Evolutionary conservation across 176 grass and related monocot species (phyloP).

Genomic region (Urochloa ruziziensis): DNA sequence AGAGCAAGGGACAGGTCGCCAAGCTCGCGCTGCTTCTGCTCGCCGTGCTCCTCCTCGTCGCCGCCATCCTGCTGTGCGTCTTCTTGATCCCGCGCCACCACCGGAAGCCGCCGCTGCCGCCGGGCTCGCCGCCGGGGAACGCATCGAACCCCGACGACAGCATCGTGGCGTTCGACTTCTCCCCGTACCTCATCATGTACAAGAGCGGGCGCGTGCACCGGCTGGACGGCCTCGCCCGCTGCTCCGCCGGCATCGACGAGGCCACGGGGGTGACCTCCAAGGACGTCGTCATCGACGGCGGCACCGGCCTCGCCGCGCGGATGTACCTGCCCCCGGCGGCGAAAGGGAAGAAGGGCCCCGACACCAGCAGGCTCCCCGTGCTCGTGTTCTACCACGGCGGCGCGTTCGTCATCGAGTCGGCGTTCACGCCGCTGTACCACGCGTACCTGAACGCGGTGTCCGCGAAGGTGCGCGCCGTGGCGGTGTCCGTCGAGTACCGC

Average conservation of each 20-base stretch:
- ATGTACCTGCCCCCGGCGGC: conserved; percentile 48
- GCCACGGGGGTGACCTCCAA: conserved; percentile 53
- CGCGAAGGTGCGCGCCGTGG: conserved; percentile 49
- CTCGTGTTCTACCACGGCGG: conserved; percentile 74
- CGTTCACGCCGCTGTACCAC: conserved; percentile 86
- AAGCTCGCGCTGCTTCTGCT: conserved; percentile 12
- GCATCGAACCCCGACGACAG: conserved; percentile 51
- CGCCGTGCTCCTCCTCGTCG: conserved; percentile 26
- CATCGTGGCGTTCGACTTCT: conserved; percentile 58
- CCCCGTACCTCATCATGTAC: conserved; percentile 64
- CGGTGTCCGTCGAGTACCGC: conserved; percentile 86
- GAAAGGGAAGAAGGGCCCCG: background rate
- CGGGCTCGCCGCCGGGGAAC: conserved; percentile 20
- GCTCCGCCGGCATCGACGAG: conserved; percentile 40
- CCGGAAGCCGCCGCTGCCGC: background rate
- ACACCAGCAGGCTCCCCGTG: conserved; percentile 34
- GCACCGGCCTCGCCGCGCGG: conserved; percentile 37
- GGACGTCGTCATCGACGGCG: conserved; percentile 57
- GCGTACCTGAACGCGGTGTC: conserved; percentile 59
- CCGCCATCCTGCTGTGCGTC: conserved; percentile 26
- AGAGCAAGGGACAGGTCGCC: conserved; percentile 34
- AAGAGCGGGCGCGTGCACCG: conserved; percentile 61
- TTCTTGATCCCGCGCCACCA: conserved; percentile 39
- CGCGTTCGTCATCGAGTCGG: conserved; percentile 78
- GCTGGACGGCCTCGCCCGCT: conserved; percentile 34